Base-by-base conservation (phyloP, 1,284 basidiomycete genomes). In the Sanguinoderma infundibulare region DNA sequence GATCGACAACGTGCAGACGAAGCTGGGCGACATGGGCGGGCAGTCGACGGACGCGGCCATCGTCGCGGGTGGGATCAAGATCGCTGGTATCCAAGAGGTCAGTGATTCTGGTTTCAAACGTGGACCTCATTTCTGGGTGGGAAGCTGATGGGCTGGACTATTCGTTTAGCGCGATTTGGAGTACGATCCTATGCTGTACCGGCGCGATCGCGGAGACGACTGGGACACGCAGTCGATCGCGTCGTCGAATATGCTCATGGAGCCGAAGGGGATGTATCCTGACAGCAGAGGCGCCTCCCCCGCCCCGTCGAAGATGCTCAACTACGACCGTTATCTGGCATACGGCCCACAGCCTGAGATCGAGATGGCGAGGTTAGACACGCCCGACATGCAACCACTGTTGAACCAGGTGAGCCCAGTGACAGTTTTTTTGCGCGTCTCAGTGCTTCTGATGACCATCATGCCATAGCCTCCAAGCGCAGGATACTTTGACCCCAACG, bases 131-230 rank as follows among this genome's bases (percentile, higher is more conserved):
- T 30, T 52, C 26, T 55, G 30, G 50, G 5, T 10, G 24, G 8
- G 17, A 14, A 10, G 42, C 36, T 49, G 5, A 42, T 32, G 36
- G 14, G 39, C n/a, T 6, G 12, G 17, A 35, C 14, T n/a, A n/a
- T n/a, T n/a, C n/a, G 15, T 50, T 17, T 65, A 90, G 83, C 80
- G 77, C 65, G 88, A 93, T 65, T 79, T 94, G 53, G 91, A 89
- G 72, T 92, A 91, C 72, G 92, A 93, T 68, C 90, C 88, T 26
- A 78, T 74, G 3, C 74, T 91, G 20, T 94, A 93, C 69, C 82
- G 82, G 67, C 87, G 91, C 28, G 91, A 94, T 71, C 81, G 90
- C 62, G 92, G 91, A 46, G 92, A 94, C 70, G 91, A 94, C 69
- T 94, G 90, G 91, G 91, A 94, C 67, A 78, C 81, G 44, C 85